Evolutionary conservation across 1,139 yeast genomes (phyloP).

Genomic region (Nadsonia commutata): DNA sequence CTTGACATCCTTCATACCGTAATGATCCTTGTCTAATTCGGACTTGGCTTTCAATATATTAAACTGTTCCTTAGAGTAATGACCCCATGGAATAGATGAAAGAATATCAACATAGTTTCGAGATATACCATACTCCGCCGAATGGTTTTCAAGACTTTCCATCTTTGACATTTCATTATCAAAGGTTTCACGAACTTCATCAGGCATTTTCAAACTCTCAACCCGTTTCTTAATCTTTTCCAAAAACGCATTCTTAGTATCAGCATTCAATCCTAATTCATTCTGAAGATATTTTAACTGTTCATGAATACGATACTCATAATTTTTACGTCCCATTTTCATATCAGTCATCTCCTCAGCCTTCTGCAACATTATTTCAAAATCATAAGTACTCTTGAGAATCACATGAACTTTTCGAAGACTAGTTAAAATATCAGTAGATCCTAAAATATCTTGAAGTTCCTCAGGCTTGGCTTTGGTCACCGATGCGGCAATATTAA

Average conservation of each 20-base stretch:
- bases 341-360: constrained; percentile 54
- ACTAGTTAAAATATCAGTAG: neutral
- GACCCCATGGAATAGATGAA: constrained; percentile 91
- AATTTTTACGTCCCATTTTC: constrained; percentile 51
- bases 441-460: neutral
- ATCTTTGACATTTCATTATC: constrained; percentile 75
- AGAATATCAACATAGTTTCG: constrained; percentile 89
- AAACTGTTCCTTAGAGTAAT: constrained; percentile 64
- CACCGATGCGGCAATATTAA: neutral
- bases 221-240: constrained; percentile 69
- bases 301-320: constrained; percentile 52
- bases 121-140: constrained; percentile 79
- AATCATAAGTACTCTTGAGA: neutral
- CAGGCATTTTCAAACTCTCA: constrained; percentile 59
- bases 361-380: constrained; percentile 26
- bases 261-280: constrained; percentile 70
- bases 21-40: constrained; percentile 63
- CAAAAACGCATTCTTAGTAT: constrained; percentile 58
- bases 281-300: constrained; percentile 66
- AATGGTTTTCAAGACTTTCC: constrained; percentile 48
- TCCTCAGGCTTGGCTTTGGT: neutral
- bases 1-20: constrained; percentile 69
- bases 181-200: constrained; percentile 63
- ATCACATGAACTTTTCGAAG: neutral
- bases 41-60: constrained; percentile 58